These are phyloP conservation scores for Sarocladium oryzae DNA, from an alignment of 2,329 filamentous ascomycete species.

Conservation along the genomic window DNA sequence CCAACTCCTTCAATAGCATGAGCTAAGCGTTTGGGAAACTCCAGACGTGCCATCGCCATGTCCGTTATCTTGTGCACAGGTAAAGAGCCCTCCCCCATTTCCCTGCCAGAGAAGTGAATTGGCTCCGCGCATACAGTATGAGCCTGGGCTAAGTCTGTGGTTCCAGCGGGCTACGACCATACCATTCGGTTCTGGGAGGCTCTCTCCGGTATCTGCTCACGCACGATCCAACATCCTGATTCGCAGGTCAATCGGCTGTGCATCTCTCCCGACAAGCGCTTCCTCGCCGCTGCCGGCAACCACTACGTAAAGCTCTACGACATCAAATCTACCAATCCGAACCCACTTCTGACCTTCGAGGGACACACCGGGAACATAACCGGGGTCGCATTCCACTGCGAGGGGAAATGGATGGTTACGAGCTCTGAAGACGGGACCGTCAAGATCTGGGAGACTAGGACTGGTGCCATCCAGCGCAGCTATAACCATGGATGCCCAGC, in stretches of 20 bases:
- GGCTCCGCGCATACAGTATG: too few species aligned
- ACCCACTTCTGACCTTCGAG: conserved; percentile 87
- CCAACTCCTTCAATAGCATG: background rate
- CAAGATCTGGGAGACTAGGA: conserved; percentile 93
- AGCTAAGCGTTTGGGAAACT: conserved; percentile 4
- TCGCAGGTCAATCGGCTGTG: conserved; percentile 97
- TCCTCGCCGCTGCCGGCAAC: conserved; percentile 73
- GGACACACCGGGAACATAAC: conserved; percentile 95
- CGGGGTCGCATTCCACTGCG: conserved; percentile 94
- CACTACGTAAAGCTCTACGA: conserved; percentile 96
- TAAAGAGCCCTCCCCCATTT: conserved; percentile 24
- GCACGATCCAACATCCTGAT: conserved; percentile 95
- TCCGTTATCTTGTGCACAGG: conserved; percentile 59
- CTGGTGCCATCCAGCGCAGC: conserved; percentile 80
- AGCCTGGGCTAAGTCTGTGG: background rate
- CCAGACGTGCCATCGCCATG: conserved; percentile 31
- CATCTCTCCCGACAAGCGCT: conserved; percentile 97
- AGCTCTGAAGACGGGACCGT: conserved; percentile 94
- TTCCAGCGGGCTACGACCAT: conserved; percentile 54
- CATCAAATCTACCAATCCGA: conserved; percentile 96
- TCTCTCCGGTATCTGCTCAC: conserved; percentile 92
- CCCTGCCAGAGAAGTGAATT: background rate
- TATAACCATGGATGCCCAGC: conserved; percentile 85
- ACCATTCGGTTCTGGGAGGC: conserved; percentile 89
- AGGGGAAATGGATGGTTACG: conserved; percentile 99